A percentile compares a stretch with the other conserved stretches of the same genome.
phyloP scores from a whole-genome alignment of 345 rosid genomes.

The Eucalyptus lansdowneana region DNA sequence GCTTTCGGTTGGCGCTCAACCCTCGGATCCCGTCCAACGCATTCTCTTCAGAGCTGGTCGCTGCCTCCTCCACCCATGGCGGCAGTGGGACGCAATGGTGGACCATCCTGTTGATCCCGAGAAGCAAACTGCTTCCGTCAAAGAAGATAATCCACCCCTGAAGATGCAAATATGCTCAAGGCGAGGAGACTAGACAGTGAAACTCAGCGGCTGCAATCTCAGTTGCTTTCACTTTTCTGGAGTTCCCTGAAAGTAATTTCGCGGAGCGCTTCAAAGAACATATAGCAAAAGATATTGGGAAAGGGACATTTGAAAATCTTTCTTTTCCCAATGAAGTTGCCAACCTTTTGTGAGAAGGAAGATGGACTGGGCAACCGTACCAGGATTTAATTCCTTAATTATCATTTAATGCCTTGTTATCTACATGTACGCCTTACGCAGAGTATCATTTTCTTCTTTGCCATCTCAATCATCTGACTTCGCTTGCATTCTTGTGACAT shows the following conservation, averaged over 20 bases:
- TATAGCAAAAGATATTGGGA: not conserved
- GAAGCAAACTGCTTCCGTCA: conserved; percentile 2
- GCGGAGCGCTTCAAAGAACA: not conserved
- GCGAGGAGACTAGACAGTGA: not conserved
- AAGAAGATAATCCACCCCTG: not conserved
- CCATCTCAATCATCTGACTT: not conserved
- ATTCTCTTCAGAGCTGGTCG: conserved; percentile 69
- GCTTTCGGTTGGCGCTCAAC: conserved; percentile 92
- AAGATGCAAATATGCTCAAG: not conserved
- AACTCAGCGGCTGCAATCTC: not conserved
- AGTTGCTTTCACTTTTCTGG: not conserved
- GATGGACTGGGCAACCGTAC: not conserved
- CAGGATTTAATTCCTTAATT: not conserved
- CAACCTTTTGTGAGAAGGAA: not conserved
- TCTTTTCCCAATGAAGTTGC: not conserved
- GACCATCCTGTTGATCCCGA: conserved; percentile 46
- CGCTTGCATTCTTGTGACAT: not conserved
- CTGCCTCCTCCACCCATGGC: conserved; percentile 95
- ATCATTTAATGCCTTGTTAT: not conserved
- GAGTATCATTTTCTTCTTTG: not conserved
- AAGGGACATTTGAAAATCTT: not conserved
- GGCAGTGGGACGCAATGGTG: conserved; percentile 84
- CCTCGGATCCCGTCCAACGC: conserved; percentile 76
- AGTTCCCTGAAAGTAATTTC: not conserved
- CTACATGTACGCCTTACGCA: not conserved